A percentile compares a stretch with the other conserved stretches of the same genome.
Conservation (phyloP, 768 basidiomycete species). For the Pholiota molesta region DNA sequence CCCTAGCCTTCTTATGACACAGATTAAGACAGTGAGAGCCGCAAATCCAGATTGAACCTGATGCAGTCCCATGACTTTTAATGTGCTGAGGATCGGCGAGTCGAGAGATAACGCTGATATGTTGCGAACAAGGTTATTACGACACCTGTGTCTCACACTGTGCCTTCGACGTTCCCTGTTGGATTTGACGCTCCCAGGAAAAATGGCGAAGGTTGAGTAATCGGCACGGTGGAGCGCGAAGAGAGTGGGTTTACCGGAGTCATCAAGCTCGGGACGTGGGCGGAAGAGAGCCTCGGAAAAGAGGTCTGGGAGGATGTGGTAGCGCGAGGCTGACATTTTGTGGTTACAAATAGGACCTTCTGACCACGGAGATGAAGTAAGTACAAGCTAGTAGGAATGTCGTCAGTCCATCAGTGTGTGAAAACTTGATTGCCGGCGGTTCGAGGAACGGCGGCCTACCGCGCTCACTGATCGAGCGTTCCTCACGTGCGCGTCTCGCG, state of each 20-base stretch:
- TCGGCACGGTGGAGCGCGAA: background rate
- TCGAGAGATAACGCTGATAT: conserved; percentile 9
- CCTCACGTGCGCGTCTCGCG: conserved; percentile 33
- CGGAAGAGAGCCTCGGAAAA: background rate
- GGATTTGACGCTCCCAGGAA: background rate
- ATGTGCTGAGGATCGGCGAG: background rate
- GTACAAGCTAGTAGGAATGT: no score
- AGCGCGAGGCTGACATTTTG: background rate
- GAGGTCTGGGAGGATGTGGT: background rate
- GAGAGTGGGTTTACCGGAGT: background rate
- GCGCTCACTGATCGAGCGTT: conserved; percentile 17
- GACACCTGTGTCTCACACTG: conserved; percentile 11
- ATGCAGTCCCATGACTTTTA: conserved; percentile 10
- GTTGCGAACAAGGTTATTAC: background rate
- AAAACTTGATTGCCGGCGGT: conserved; percentile 23
- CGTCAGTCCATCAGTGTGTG: background rate
- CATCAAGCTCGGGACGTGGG: background rate
- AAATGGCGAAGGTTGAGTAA: background rate
- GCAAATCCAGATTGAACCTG: background rate
- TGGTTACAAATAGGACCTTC: background rate
- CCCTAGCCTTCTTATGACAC: conserved; percentile 14
- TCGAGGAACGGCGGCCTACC: conserved; percentile 5
- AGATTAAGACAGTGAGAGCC: conserved; percentile 2
- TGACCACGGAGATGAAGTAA: no score
- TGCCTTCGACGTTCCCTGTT: background rate